A percentile compares a stretch with the other conserved stretches of the same genome.
Conservation (phyloP, 2,329 filamentous ascomycete genomes). For the Amauroascus niger region DNA sequence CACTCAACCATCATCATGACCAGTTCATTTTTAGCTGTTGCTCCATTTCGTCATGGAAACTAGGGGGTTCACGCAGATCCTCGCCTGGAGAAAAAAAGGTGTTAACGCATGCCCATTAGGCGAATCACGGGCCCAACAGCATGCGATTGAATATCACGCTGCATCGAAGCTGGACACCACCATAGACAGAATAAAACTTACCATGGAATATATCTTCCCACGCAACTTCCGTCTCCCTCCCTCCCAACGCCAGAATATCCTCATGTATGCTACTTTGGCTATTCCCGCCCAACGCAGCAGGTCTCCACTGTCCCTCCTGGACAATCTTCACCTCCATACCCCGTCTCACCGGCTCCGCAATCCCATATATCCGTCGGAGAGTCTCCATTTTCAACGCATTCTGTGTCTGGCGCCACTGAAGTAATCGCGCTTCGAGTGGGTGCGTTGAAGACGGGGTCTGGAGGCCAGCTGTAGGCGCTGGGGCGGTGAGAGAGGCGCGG, state of each 20-base stretch:
- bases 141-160: not conserved
- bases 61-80: constrained; percentile 58
- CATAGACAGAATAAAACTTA: constrained; percentile 25
- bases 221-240: constrained; percentile 62
- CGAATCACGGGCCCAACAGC: not conserved
- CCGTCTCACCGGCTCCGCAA: constrained; percentile 82
- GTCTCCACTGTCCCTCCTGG: constrained; percentile 63
- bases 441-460: constrained; percentile 51
- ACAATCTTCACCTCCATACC: constrained; percentile 94
- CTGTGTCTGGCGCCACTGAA: constrained; percentile 83
- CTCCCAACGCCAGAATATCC: constrained; percentile 63
- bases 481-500: constrained; percentile 67
- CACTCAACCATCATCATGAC: constrained; percentile 15
- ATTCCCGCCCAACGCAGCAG: constrained; percentile 55
- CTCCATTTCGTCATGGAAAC: constrained; percentile 91
- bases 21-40: constrained; percentile 69
- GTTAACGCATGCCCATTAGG: not conserved
- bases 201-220: constrained; percentile 94
- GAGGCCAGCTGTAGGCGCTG: constrained; percentile 38
- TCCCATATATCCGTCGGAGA: constrained; percentile 76
- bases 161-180: no score
- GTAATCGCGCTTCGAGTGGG: constrained; percentile 83
- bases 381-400: constrained; percentile 78
- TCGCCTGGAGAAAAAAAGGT: constrained; percentile 40
- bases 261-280: constrained; percentile 62